Conservation (phyloP, 2,329 filamentous ascomycete genomes). For the Verticillium alfalfae region DNA sequence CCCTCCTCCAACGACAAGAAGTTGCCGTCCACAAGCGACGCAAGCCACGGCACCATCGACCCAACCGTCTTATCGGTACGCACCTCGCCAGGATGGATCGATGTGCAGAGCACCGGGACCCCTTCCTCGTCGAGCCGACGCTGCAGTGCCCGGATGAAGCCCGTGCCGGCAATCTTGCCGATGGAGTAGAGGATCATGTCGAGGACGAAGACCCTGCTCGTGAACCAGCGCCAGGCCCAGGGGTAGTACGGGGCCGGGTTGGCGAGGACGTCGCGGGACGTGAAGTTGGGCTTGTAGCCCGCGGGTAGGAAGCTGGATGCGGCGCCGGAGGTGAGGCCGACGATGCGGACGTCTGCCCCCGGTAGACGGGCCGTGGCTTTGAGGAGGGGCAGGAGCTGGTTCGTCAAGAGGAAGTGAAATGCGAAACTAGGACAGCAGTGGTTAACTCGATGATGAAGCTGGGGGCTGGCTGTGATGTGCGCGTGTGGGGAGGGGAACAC, state of each 20-base stretch:
- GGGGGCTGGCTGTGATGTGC: too few relatives aligned
- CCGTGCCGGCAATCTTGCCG: conserved; percentile 13
- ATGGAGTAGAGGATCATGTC: conserved; percentile 16
- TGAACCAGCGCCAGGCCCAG: conserved; percentile 7
- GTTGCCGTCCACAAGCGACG: not conserved
- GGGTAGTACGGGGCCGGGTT: conserved; percentile 5
- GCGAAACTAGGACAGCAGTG: conserved; percentile 9
- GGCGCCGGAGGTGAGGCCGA: conserved; percentile 13
- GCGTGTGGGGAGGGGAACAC: too few relatives aligned
- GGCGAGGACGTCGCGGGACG: conserved; percentile 1
- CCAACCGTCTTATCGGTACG: conserved; percentile 2
- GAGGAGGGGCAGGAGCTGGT: conserved; percentile 18
- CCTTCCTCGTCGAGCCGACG: conserved; percentile 5
- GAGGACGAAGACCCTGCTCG: conserved; percentile 7
- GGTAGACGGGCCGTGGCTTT: conserved; percentile 8
- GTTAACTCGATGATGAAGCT: not conserved
- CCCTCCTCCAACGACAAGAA: conserved; percentile 9
- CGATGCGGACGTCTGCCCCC: conserved; percentile 15
- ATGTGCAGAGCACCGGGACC: conserved; percentile 3
- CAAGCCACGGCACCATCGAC: not conserved
- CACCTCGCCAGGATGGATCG: conserved; percentile 11
- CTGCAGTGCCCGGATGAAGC: conserved; percentile 14
- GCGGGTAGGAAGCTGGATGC: conserved; percentile 6
- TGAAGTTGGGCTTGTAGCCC: conserved; percentile 13
- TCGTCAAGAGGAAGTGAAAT: conserved; percentile 16